Evolutionary conservation across 345 rosid species (phyloP), one percentile per base, ranked within the genome.

Genomic region (Diplotaxis tenuifolia): DNA sequence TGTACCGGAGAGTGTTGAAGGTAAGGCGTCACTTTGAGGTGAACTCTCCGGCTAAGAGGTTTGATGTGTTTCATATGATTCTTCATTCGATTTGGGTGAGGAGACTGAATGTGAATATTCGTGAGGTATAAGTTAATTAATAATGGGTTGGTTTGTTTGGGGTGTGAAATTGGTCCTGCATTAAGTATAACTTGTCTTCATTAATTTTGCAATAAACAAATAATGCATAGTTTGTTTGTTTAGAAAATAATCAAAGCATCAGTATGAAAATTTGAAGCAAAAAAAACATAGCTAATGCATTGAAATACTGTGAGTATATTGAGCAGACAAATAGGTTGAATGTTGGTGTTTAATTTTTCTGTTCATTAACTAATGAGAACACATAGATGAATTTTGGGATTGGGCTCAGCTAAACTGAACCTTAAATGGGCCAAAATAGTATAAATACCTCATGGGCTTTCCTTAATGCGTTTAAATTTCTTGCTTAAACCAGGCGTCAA

Each of bases 51-150:
- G 92, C 98, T 0, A 80, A 83, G 81, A 78, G 97, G 69, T 93
- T 79, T 57, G 98, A 93, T 71, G 96, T 93, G 27, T 93, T 87
- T 63, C 98, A 93, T 45, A 90, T 93, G 98, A 93, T 93, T 47
- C 92, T 93, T 54, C 98, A 93, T 76, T 93, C 98, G 0, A 74
- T 91, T 67, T 93, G 98, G 97, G 88, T 88, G 0, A 78, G 98
- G 77, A 83, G 97, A 76, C 70, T 93, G 32, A 93, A 93, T 78
- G 84, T 89, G 28, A 79, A 82, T 72, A 82, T 93, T 29, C 80
- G 74, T 47, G 79, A 82, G 61, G 72, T 73, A 45, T 74, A 38
- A 45, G 50, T 45, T 40, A 1, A n/a, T n/a, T n/a, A n/a, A n/a
- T n/a, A n/a, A 40, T 12, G 15, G 15, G 57, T 15, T 18, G 22